phyloP scores from a whole-genome alignment of 2,329 filamentous ascomycete species.

The Apiospora pterosperma region DNA sequence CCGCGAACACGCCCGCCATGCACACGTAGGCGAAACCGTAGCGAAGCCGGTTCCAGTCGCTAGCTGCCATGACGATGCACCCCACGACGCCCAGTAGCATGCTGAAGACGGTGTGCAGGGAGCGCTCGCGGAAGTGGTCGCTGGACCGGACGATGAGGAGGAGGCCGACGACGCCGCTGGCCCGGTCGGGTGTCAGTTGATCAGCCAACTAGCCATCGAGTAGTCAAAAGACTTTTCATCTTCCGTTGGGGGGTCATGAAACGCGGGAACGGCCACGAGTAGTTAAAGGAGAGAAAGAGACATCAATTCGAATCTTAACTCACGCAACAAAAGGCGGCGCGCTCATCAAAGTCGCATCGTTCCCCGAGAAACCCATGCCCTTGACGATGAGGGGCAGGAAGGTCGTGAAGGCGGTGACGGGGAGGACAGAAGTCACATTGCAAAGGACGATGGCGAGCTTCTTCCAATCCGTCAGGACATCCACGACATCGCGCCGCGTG shows the following conservation, averaged over 20 bases:
- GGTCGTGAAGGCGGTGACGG: slow-evolving; percentile 14
- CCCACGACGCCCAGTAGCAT: slow-evolving; percentile 15
- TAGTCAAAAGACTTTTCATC: too few relatives aligned
- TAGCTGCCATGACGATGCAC: slow-evolving; percentile 17
- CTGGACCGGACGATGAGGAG: slow-evolving; percentile 16
- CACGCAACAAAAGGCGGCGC: slow-evolving; percentile 12
- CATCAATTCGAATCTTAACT: too few relatives aligned
- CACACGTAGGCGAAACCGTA: slow-evolving; percentile 20
- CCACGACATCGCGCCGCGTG: slow-evolving; percentile 9
- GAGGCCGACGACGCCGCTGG: slow-evolving; percentile 10
- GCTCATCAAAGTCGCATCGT: slow-evolving; percentile 6
- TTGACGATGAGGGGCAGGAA: slow-evolving; percentile 14
- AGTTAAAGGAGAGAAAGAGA: neutral
- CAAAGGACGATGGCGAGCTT: slow-evolving; percentile 11
- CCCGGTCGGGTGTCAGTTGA: neutral
- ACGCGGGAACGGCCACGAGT: too few relatives aligned
- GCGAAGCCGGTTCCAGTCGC: slow-evolving; percentile 13
- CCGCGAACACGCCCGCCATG: slow-evolving; percentile 36
- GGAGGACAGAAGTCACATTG: slow-evolving; percentile 12
- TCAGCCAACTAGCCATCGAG: fast-evolving
- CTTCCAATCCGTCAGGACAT: slow-evolving; percentile 14
- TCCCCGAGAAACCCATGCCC: slow-evolving; percentile 11
- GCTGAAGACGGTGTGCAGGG: slow-evolving; percentile 17
- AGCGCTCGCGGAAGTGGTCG: slow-evolving; percentile 17
- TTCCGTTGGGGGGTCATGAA: too few relatives aligned